These are phyloP conservation scores for Metschnikowia proteae DNA, from an alignment of 805 yeast genomes.

Conservation along the genomic window DNA sequence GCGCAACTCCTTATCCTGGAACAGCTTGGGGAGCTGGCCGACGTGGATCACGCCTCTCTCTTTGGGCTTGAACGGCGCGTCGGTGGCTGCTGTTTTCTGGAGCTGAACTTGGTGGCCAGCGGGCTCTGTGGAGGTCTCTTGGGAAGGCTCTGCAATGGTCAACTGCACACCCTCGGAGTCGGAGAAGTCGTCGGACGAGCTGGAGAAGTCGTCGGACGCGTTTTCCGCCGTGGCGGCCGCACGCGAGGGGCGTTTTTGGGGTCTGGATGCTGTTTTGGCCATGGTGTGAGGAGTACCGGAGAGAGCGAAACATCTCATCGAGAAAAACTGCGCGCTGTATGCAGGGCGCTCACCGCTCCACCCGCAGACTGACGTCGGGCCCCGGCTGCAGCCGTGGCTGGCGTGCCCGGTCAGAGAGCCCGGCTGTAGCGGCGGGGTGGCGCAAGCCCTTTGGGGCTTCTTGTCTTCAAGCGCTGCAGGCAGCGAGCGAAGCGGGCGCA, in stretches of 20 bases:
- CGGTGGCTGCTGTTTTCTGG: slow-evolving; percentile 19
- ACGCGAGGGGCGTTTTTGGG: slow-evolving; percentile 13
- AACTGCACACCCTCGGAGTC: slow-evolving; percentile 11
- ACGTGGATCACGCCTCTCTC: slow-evolving; percentile 72
- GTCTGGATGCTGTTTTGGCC: slow-evolving; percentile 23
- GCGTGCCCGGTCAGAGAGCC: too few relatives aligned
- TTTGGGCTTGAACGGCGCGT: slow-evolving; percentile 20
- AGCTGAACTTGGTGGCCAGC: slow-evolving; percentile 23
- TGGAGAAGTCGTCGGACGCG: slow-evolving; percentile 6
- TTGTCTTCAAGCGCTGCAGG: too few relatives aligned
- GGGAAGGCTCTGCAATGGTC: neutral
- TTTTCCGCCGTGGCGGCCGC: slow-evolving; percentile 3
- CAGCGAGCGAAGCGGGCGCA: too few relatives aligned
- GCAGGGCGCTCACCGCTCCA: neutral
- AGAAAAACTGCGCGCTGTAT: slow-evolving; percentile 9
- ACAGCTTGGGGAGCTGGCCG: slow-evolving; percentile 90
- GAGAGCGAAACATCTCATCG: slow-evolving; percentile 15
- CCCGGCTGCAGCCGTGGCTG: neutral
- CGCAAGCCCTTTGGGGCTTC: too few relatives aligned
- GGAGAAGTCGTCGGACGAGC: slow-evolving; percentile 15
- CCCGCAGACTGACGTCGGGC: neutral
- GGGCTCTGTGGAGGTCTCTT: neutral
- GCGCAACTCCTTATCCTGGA: slow-evolving; percentile 75
- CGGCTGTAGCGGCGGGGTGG: too few relatives aligned
- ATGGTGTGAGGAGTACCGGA: slow-evolving; percentile 14